Evolutionary conservation across 2,329 filamentous ascomycete genomes (phyloP).

Genomic region (Diaporthe citrichinensis): DNA sequence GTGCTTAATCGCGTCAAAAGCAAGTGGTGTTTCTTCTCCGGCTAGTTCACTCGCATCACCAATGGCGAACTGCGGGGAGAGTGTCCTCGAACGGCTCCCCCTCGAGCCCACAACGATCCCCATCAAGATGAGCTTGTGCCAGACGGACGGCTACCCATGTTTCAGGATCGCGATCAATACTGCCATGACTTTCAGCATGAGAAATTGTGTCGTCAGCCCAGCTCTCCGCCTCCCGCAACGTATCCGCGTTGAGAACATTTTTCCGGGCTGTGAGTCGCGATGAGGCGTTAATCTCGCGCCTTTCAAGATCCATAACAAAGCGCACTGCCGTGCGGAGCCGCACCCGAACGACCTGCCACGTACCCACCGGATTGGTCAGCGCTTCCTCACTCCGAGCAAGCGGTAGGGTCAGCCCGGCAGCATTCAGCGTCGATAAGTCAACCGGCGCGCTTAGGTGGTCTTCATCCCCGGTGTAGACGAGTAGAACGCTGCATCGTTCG

Average conservation of each 20-base stretch:
- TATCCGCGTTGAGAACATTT: conserved; percentile 26
- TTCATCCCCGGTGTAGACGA: too few relatives aligned
- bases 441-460: too few relatives aligned
- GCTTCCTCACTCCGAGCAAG: too few relatives aligned
- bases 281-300: conserved; percentile 22
- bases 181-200: conserved; percentile 14
- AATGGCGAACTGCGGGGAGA: background rate
- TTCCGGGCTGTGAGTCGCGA: conserved; percentile 16
- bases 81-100: background rate
- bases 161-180: background rate
- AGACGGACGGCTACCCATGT: conserved; percentile 3
- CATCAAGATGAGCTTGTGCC: conserved; percentile 8
- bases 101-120: conserved; percentile 19
- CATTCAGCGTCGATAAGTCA: too few relatives aligned
- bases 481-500: too few relatives aligned
- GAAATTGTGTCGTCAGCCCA: background rate
- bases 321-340: conserved; percentile 20
- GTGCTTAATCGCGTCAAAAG: too few relatives aligned
- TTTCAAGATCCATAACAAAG: conserved; percentile 19
- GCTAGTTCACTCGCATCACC: background rate
- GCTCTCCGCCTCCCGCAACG: conserved; percentile 1
- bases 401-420: too few relatives aligned
- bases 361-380: too few relatives aligned
- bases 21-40: too few relatives aligned
- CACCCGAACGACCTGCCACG: conserved; percentile 5